Evolutionary conservation across 2,329 filamentous ascomycete genomes (phyloP), one percentile per base, ranked within the genome.

Genomic region (Fusarium humuli): DNA sequence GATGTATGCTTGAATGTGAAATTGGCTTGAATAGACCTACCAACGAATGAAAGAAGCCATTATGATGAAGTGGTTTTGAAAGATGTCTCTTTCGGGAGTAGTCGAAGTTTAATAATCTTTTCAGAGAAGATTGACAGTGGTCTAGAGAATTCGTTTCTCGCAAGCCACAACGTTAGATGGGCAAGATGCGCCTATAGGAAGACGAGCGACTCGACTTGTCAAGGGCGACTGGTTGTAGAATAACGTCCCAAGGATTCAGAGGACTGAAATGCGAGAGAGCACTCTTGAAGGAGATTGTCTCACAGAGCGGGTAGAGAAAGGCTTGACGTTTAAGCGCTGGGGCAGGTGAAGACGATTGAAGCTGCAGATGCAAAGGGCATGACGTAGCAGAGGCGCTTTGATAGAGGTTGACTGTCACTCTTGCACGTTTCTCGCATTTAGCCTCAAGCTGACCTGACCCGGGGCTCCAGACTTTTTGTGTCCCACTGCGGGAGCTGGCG

Each of bases 11-110:
- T 27, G n/a, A 32, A 25, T 49, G 29, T 46, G 55, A 30, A 49
- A 42, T 46, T 55, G 45, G 20, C 41, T 49, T 56, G 49, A 25
- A 42, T 34, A 40, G 52, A 65, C 76, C 13, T 65, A 79, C 78
- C 78, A 79, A 62, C 78, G 78, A 67, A 79, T 70, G 49, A 78
- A 70, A 52, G 76, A 71, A 54, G 74, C 66, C 75, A 77, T 77
- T 34, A 54, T 57, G 68, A 62, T 37, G 55, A 50, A 52, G 55
- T 41, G 47, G 42, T 32, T 32, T 50, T 56, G 44, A 34, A 14
- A n/a, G 6, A 20, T n/a, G 23, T 32, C 61, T 37, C 23, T 16
- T 53, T 66, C 18, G 32, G 29, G n/a, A 54, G 37, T 41, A 52
- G 41, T 42, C 47, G 58, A 62, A 63, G 72, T 58, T 66, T 65